Evolutionary conservation across 1,284 basidiomycete genomes (phyloP), one percentile per base, ranked within the genome.

Genomic region (Apiotrichum gamsii): DNA sequence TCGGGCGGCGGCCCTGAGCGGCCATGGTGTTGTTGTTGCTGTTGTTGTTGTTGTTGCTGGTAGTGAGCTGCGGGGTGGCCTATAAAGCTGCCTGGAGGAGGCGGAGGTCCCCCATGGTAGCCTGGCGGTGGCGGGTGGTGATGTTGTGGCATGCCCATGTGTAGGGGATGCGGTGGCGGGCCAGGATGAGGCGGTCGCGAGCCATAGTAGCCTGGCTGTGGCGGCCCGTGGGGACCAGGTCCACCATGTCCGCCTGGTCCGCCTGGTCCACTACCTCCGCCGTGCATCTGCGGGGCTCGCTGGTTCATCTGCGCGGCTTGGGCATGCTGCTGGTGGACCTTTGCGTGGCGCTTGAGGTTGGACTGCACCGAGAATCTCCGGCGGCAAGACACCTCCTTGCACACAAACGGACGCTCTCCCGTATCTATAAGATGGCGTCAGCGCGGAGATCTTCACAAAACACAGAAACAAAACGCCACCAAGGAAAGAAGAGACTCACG

Each of bases 281-380:
- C 31, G 18, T 45, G 48, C 37, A 46, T 45, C 16, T 5, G 15
- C 19, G 10, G 23, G 34, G 13, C 8, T 14, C 23, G 35, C 16
- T 16, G 24, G 41, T 23, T 43, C 36, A 18, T 51, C 30, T 53
- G 51, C 11, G 39, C 43, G 6, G 43, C 42, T 28, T 49, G 47
- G 3, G 39, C 36, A 18, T 49, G 54, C 39, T 56, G 34, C 43
- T 65, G 63, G 48, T 71, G 69, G 11, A 69, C 65, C 45, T 69
- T 69, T 21, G 67, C 63, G 44, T 71, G 69, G 19, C 69, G 56
- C 47, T 69, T 69, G 21, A 71, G 52, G 48, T 71, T 71, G n/a
- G 65, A 68, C 45, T 71, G 69, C 0, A 71, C 69, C 2, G 69
- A 71, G 53, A 71, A 71, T 11, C 63, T 43, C 10, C 69, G 55